Conservation (phyloP, 1,139 yeast species). For the Tardiomyces blankii region DNA sequence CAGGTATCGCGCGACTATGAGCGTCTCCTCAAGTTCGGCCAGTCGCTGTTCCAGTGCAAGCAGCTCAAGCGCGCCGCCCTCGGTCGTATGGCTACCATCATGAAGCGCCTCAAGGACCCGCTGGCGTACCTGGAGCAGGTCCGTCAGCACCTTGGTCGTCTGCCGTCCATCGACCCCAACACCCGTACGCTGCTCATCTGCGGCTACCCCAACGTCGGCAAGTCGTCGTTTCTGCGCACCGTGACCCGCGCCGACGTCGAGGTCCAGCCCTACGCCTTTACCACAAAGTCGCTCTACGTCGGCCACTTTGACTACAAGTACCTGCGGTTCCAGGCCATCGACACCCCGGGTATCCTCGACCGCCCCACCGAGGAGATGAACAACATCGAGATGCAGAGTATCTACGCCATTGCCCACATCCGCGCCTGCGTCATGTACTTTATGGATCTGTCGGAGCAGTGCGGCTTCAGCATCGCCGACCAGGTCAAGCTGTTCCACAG, state of each 20-base stretch:
- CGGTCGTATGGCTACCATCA: slow-evolving; percentile 98
- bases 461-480: slow-evolving; percentile 96
- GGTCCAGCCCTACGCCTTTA: slow-evolving; percentile 98
- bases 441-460: slow-evolving; percentile 97
- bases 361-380: slow-evolving; percentile 99
- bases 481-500: slow-evolving; percentile 96
- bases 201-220: slow-evolving; percentile 99
- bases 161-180: slow-evolving; percentile 96
- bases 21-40: slow-evolving; percentile 90
- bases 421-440: slow-evolving; percentile 93
- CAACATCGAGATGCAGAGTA: slow-evolving; percentile 98
- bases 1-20: slow-evolving; percentile 94
- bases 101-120: slow-evolving; percentile 91
- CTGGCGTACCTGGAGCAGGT: slow-evolving; percentile 91
- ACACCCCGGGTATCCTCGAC: slow-evolving; percentile 97
- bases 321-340: slow-evolving; percentile 95
- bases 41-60: slow-evolving; percentile 94
- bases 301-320: slow-evolving; percentile 99
- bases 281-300: slow-evolving; percentile 97
- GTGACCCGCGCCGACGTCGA: slow-evolving; percentile 98
- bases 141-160: slow-evolving; percentile 97
- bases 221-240: slow-evolving; percentile 84
- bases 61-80: slow-evolving; percentile 96
- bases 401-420: slow-evolving; percentile 96
- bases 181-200: slow-evolving; percentile 95